phyloP scores from a whole-genome alignment of 2,329 filamentous ascomycete genomes.

The Aspergillus sp. region DNA sequence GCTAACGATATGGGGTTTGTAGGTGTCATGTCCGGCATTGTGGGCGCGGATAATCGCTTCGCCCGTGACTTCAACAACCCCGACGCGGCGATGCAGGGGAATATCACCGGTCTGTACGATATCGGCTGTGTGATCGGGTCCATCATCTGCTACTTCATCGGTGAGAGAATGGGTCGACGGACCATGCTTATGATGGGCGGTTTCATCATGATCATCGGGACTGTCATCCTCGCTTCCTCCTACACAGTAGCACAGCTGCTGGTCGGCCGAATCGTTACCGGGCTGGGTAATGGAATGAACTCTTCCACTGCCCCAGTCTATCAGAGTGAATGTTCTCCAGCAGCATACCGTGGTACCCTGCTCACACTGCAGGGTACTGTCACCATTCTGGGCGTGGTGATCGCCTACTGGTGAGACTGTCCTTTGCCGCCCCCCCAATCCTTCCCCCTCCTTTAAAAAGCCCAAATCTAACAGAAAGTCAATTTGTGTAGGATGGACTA shows the following conservation, averaged over 20 bases:
- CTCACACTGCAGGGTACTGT: slow-evolving; percentile 31
- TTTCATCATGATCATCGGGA: slow-evolving; percentile 36
- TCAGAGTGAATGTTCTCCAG: slow-evolving; percentile 35
- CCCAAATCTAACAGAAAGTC: slow-evolving; percentile 1
- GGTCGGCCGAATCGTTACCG: slow-evolving; percentile 51
- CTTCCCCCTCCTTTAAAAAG: no score
- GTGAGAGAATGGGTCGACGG: slow-evolving; percentile 48
- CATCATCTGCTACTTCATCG: slow-evolving; percentile 39
- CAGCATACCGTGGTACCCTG: slow-evolving; percentile 26
- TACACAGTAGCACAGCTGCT: slow-evolving; percentile 49
- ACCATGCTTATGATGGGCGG: slow-evolving; percentile 47
- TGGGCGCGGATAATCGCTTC: slow-evolving; percentile 47
- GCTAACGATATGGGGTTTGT: background rate
- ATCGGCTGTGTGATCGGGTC: slow-evolving; percentile 39
- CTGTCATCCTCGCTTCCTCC: slow-evolving; percentile 39
- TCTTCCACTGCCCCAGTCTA: slow-evolving; percentile 30
- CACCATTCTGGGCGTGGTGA: slow-evolving; percentile 27
- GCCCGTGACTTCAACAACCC: slow-evolving; percentile 43
- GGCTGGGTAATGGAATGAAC: slow-evolving; percentile 38
- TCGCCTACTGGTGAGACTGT: slow-evolving; percentile 24
- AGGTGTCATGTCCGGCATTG: slow-evolving; percentile 42
- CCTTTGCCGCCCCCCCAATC: no score
- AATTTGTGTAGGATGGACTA: slow-evolving; percentile 38
- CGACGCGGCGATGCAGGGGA: slow-evolving; percentile 43
- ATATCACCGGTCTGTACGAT: slow-evolving; percentile 32